These are phyloP conservation scores for Suillus subalutaceus DNA, from an alignment of 768 basidiomycete genomes.

Conservation along the genomic window DNA sequence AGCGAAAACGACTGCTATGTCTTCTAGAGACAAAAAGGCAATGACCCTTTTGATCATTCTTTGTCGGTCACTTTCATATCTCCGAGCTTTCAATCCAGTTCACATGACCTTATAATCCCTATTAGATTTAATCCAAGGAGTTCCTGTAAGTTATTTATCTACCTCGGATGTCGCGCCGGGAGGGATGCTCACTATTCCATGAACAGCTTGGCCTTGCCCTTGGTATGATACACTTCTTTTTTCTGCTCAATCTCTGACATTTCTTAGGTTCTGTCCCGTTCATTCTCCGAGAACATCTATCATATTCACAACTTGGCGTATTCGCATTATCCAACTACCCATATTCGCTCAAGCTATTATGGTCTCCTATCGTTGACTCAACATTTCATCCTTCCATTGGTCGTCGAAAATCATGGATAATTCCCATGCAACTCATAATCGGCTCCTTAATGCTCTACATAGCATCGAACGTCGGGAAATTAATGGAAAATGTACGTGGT, in stretches of 20 bases:
- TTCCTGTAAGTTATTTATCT: conserved; percentile 65
- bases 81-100: conserved; percentile 19
- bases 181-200: conserved; percentile 5
- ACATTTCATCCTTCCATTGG: conserved; percentile 80
- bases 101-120: conserved; percentile 12
- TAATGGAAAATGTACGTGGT: conserved; percentile 72
- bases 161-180: conserved; percentile 8
- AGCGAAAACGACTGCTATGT: conserved; percentile 53
- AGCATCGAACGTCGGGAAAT: conserved; percentile 69
- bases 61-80: conserved; percentile 57
- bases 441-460: conserved; percentile 83
- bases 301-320: conserved; percentile 94
- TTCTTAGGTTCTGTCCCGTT: conserved; percentile 89
- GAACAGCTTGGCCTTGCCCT: conserved; percentile 84
- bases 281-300: conserved; percentile 91
- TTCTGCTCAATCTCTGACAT: conserved; percentile 12
- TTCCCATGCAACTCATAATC: conserved; percentile 93
- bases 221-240: conserved; percentile 44
- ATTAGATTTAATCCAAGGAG: conserved; percentile 81
- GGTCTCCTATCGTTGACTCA: conserved; percentile 98
- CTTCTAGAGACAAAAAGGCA: conserved; percentile 77
- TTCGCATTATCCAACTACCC: conserved; percentile 94
- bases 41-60: conserved; percentile 85
- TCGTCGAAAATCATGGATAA: conserved; percentile 98
- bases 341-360: conserved; percentile 94